Evolutionary conservation across 768 basidiomycete species (phyloP), one percentile per base, ranked within the genome.

Genomic region (Pisolithus tinctorius): DNA sequence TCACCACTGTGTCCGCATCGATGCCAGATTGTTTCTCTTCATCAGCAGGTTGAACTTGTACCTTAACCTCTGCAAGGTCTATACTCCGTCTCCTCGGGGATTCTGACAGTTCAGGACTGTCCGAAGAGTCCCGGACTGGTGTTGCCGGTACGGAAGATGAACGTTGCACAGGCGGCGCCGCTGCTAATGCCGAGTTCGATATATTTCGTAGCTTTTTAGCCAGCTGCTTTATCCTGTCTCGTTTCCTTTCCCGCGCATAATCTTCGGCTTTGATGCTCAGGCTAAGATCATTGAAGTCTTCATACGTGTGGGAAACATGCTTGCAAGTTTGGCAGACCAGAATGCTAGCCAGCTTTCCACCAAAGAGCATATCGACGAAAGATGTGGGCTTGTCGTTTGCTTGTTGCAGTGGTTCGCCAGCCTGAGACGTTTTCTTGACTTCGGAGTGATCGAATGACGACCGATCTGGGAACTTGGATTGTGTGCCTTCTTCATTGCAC

Each of bases 291-390:
- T 88, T 86, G 67, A 96, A 97, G 62, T 93, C 91, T 67, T 98
- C 94, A 63, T 88, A 87, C n/a, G 45, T 90, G 57, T 92, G 84
- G 2, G 93, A 95, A 46, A 96, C 82, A 60, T 90, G 83, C 66
- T 95, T 94, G 80, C 94, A 98, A 52, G 82, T 81, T 58, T 93
- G 91, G 66, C 94, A 98, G 3, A 98, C 87, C 45, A 98, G 85
- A 63, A 96, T 85, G 70, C 87, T 90, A 5, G 91, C 84, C 45
- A 98, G 76, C 60, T 82, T 80, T 5, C 94, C 94, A 30, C 89
- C 88, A 60, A 96, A 98, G 50, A 96, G 75, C 73, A 89, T 88
- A 68, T 96, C 93, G 4, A 88, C 80, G 55, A 95, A 86, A 0
- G 93, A 84, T 4, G 78, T 63, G 29, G 86, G 71, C 36, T 81